Conservation (phyloP, 1,139 yeast genomes). For the Zygoascus sp. region DNA sequence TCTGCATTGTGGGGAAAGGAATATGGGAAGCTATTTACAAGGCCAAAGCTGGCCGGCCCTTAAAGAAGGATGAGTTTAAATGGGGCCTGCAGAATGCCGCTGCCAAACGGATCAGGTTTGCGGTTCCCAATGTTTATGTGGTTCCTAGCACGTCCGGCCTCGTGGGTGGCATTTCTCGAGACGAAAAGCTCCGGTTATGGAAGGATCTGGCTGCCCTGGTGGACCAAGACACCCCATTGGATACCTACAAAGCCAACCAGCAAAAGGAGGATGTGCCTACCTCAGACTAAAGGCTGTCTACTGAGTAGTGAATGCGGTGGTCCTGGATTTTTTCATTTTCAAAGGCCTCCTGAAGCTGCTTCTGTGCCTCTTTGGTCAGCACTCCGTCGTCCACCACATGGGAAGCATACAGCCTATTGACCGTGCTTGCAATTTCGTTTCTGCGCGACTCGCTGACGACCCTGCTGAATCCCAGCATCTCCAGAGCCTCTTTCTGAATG, state of each 20-base stretch:
- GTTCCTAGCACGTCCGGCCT: slow-evolving; percentile 75
- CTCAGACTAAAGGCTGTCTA: not conserved
- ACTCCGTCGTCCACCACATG: slow-evolving; percentile 30
- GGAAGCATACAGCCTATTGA: slow-evolving; percentile 36
- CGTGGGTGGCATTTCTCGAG: slow-evolving; percentile 51
- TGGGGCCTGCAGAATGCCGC: slow-evolving; percentile 51
- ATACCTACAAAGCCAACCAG: not conserved
- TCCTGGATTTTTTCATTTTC: slow-evolving; percentile 17
- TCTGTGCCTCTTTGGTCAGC: slow-evolving; percentile 21
- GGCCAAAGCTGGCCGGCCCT: slow-evolving; percentile 30
- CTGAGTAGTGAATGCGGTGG: not conserved
- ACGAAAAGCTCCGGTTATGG: slow-evolving; percentile 51
- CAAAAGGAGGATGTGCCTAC: not conserved
- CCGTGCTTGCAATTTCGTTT: slow-evolving; percentile 28
- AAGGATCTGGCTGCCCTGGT: slow-evolving; percentile 30
- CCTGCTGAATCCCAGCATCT: slow-evolving; percentile 32
- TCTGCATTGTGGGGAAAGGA: slow-evolving; percentile 70
- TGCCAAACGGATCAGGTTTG: slow-evolving; percentile 21
- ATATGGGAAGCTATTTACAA: slow-evolving; percentile 64
- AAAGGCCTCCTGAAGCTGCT: slow-evolving; percentile 22
- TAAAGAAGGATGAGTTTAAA: slow-evolving; percentile 29
- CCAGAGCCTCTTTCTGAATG: slow-evolving; percentile 35
- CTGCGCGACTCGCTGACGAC: slow-evolving; percentile 29
- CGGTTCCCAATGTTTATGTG: slow-evolving; percentile 42
- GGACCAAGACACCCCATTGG: slow-evolving; percentile 13